Evolutionary conservation across 2,329 filamentous ascomycete genomes (phyloP), one percentile per base, ranked within the genome.

Genomic region (Fusarium torreyae): DNA sequence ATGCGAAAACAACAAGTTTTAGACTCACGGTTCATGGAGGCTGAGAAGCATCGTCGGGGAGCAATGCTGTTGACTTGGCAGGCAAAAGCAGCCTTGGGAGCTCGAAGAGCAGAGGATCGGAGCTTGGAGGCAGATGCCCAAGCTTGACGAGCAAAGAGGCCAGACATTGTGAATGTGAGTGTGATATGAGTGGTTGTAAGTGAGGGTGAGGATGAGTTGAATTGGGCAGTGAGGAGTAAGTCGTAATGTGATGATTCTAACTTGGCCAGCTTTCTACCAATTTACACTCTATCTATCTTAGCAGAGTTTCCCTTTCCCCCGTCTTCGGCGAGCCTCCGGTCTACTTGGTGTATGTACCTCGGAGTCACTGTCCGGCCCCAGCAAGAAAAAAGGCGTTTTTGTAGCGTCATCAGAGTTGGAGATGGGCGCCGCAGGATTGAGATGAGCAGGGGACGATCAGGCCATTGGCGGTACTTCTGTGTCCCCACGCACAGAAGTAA

Each of bases 31-130:
- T 68, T 71, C n/a, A 70, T 46, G 15, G 72, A 73, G 46, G 69
- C 63, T 61, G 73, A 75, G 40, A 75, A 74, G 59, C 52, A 70
- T 66, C 72, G 71, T 62, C 68, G 69, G 36, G 61, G 71, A 39
- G 55, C 51, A 63, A 57, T 48, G 33, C 40, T 60, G 42, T 56
- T 71, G 40, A 42, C 64, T 44, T 42, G 57, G 55, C 59, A 62
- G 22, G 55, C 48, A 18, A 73, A 67, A n/a, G 56, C 66, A 53
- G 54, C 57, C 53, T 68, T 58, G 48, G 70, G 67, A n/a, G 57
- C 44, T 61, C 57, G 66, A 10, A 74, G 57, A 46, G 68, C 60
- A 40, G 68, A 66, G 15, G 70, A 71, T 57, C 68, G 62, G 59
- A 69, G 53, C 64, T 65, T 68, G n/a, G 71, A 70, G 43, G 72